phyloP scores from a whole-genome alignment of 306 rosid species.

The Prinsepia uniflora region DNA sequence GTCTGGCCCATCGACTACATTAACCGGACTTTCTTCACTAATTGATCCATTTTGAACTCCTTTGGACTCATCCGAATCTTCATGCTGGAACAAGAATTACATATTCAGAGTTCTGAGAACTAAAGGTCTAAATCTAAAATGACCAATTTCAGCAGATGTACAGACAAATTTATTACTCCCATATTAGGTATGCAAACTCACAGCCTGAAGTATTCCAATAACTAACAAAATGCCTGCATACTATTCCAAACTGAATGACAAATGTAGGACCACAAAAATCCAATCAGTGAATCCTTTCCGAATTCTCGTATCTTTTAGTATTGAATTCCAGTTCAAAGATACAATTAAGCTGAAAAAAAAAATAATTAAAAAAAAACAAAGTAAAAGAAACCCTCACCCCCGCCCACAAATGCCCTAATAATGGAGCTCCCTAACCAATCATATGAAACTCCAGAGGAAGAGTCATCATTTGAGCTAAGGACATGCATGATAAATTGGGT shows the following conservation, averaged over 20 bases:
- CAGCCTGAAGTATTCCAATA: neutral
- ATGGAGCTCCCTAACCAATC: neutral
- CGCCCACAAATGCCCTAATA: neutral
- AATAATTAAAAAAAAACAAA: neutral
- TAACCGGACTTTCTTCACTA: slow-evolving; percentile 40
- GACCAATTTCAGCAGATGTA: neutral
- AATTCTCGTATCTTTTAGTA: neutral
- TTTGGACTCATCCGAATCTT: slow-evolving; percentile 41
- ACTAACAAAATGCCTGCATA: neutral
- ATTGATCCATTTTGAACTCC: slow-evolving; percentile 34
- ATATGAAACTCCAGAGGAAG: neutral
- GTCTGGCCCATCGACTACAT: slow-evolving; percentile 74
- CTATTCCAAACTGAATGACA: neutral
- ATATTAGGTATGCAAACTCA: neutral
- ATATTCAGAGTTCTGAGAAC: neutral
- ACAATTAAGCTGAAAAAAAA: neutral
- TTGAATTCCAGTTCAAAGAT: neutral
- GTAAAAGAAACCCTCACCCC: neutral
- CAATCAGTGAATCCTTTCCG: neutral
- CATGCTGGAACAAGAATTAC: slow-evolving; percentile 37
- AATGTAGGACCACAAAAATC: neutral
- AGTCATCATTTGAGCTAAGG: neutral
- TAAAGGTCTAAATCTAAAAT: neutral
- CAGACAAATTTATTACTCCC: neutral
- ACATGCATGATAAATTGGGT: neutral